phyloP scores from a whole-genome alignment of 2,329 filamentous ascomycete genomes.

The Fusarium anthophilum region DNA sequence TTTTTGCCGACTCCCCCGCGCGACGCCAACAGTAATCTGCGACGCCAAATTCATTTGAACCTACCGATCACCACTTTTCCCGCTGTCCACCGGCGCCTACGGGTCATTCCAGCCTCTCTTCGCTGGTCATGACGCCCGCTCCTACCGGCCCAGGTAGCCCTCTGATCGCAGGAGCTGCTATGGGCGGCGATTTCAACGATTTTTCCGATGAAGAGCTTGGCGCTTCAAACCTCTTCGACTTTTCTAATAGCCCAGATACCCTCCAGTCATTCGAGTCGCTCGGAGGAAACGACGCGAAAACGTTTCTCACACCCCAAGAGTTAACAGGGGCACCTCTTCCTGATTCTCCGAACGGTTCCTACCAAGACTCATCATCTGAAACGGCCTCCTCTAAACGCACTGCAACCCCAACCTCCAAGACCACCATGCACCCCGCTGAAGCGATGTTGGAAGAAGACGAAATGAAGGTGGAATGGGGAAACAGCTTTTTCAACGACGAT shows the following conservation, averaged over 20 bases:
- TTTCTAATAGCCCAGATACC: constrained; percentile 51
- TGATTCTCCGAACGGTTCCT: constrained; percentile 54
- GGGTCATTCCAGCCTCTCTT: constrained; percentile 31
- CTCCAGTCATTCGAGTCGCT: constrained; percentile 48
- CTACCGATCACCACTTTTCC: constrained; percentile 11
- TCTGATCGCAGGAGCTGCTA: constrained; percentile 51
- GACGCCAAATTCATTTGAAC: constrained; percentile 38
- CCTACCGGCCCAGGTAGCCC: constrained; percentile 49
- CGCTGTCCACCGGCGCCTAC: constrained; percentile 18
- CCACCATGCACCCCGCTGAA: constrained; percentile 53
- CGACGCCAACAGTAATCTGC: constrained; percentile 37
- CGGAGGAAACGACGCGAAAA: constrained; percentile 44
- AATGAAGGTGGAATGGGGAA: constrained; percentile 57
- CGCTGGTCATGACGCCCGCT: constrained; percentile 50
- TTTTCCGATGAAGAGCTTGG: constrained; percentile 51
- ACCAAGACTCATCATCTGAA: constrained; percentile 62
- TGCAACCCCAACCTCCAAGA: constrained; percentile 57
- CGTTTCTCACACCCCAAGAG: constrained; percentile 48
- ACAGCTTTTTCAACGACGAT: constrained; percentile 51
- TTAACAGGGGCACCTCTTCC: constrained; percentile 52
- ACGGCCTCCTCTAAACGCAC: constrained; percentile 61
- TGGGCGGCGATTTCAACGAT: constrained; percentile 51
- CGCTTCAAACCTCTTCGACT: constrained; percentile 48
- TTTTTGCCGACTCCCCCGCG: constrained; percentile 29
- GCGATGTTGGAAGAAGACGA: constrained; percentile 55